Evolutionary conservation across 1,284 basidiomycete genomes (phyloP), one percentile per base, ranked within the genome.

Genomic region (Naganishia liquefaciens): DNA sequence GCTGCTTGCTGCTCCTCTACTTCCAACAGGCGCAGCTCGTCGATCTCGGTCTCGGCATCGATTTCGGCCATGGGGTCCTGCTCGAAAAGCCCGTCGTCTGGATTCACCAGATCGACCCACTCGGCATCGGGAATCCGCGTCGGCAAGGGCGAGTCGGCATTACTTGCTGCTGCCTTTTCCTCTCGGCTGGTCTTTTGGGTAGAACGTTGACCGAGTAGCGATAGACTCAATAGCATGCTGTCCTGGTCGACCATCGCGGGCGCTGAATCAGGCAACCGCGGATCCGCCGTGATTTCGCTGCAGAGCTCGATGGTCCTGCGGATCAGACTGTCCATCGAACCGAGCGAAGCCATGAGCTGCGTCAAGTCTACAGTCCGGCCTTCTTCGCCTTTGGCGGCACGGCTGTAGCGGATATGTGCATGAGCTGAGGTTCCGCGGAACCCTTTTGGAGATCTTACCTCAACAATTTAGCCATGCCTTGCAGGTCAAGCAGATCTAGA

Each of bases 61-160:
- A 19, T 37, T 50, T 49, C 44, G 7, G 57, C 57, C 17, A 60
- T 21, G 19, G 57, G 33, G n/a, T 39, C 33, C 11, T 50, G 33
- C n/a, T 60, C 33, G 33, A 49, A 39, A 58, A 60, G 21, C 13
- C 23, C 46, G 40, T 49, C 44, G n/a, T 46, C 25, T 25, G 57
- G 46, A 25, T 49, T 33, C 23, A 60, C 57, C 30, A 60, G 17
- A 6, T 60, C 46, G 17, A 60, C 57, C 57, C 57, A 60, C 3
- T 50, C 57, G 7, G 47, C 46, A 23, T 60, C 57, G 4, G 21
- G 46, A n/a, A 60, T 37, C 11, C 33, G 51, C 6, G 33, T 10
- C 19, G 33, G 51, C 6, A 23, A 23, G n/a, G 15, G 11, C 11
- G 37, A 13, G 2, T 39, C 28, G 51, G 19, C 28, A 19, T 10